These are phyloP conservation scores for Corniculantispora saksenae DNA, from an alignment of 2,329 filamentous ascomycete genomes.

Conservation along the genomic window DNA sequence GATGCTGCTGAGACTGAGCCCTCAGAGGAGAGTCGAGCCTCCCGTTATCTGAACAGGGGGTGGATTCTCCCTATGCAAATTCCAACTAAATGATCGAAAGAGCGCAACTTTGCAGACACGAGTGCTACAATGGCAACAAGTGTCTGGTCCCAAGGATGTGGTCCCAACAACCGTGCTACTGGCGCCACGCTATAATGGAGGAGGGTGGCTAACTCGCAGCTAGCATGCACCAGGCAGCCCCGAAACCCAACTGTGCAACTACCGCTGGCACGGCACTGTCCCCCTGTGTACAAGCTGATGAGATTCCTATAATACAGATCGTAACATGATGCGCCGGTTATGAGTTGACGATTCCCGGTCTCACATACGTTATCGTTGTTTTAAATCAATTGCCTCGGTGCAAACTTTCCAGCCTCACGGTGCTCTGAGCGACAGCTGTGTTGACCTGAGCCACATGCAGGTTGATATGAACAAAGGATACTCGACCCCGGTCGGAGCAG, in stretches of 20 bases:
- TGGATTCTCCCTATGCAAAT: neutral
- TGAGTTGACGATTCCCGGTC: neutral
- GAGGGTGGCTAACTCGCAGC: neutral
- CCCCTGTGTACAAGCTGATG: neutral
- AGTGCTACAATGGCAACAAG: neutral
- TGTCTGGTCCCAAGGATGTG: neutral
- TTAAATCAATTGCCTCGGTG: neutral
- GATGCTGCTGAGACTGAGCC: conserved; percentile 11
- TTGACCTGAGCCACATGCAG: neutral
- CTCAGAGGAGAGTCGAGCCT: conserved; percentile 8
- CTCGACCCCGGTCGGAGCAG: neutral
- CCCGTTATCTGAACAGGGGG: conserved; percentile 10
- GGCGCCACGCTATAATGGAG: neutral
- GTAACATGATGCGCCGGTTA: neutral
- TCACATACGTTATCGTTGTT: neutral
- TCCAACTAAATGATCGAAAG: neutral
- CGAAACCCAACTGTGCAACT: neutral
- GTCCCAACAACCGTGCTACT: neutral
- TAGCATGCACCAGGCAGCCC: neutral
- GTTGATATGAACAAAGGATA: neutral
- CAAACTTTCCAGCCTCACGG: neutral
- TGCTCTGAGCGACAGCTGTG: neutral
- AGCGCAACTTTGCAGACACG: neutral
- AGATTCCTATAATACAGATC: neutral
- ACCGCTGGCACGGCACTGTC: too few species aligned